phyloP scores from a whole-genome alignment of 371 early-diverging fungal species.

The Rhizopus stolonifer region DNA sequence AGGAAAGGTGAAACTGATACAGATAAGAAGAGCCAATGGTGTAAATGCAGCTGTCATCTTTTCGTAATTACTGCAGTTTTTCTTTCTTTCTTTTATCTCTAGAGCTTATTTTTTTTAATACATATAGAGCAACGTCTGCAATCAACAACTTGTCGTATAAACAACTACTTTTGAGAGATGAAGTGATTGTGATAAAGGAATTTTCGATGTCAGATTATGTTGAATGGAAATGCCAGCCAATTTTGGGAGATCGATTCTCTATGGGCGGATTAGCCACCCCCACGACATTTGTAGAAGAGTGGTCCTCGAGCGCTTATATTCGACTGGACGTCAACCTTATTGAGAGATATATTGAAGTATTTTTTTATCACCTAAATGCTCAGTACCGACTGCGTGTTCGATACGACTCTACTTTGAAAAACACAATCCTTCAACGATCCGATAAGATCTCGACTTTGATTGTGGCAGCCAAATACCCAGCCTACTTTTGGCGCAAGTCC shows the following conservation, averaged over 20 bases:
- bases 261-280: constrained; percentile 24
- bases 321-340: constrained; percentile 26
- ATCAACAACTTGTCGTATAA: neutral
- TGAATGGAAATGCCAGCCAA: neutral
- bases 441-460: constrained; percentile 17
- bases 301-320: constrained; percentile 23
- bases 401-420: constrained; percentile 12
- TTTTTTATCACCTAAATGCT: constrained; percentile 20
- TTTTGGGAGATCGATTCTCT: constrained; percentile 10
- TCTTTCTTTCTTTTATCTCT: too few species aligned
- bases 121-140: neutral
- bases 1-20: constrained; percentile 3
- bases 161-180: neutral
- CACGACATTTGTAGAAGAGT: constrained; percentile 25
- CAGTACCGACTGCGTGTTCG: constrained; percentile 25
- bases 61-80: neutral
- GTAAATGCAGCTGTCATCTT: neutral
- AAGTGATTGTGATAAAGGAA: neutral
- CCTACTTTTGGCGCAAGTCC: constrained; percentile 17
- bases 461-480: constrained; percentile 24
- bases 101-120: neutral
- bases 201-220: neutral
- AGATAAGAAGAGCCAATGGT: neutral
- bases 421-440: constrained; percentile 19
- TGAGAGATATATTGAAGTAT: constrained; percentile 22